A percentile compares a stretch with the other conserved stretches of the same genome.
phyloP scores from a whole-genome alignment of 805 yeast genomes.

The Ogataea naganishii region DNA sequence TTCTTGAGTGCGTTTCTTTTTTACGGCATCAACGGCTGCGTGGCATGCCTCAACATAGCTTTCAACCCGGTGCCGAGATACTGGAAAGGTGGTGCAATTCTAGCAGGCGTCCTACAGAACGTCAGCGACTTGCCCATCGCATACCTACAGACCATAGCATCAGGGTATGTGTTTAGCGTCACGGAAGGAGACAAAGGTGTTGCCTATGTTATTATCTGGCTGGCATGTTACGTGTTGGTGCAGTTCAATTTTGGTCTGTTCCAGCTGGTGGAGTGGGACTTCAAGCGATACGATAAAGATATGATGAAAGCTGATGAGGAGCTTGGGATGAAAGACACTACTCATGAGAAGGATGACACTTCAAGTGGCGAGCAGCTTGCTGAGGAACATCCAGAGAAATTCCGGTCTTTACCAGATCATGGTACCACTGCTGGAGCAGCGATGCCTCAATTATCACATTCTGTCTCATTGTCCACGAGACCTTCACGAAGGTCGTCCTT shows the following conservation, averaged over 20 bases:
- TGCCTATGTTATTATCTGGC: constrained; percentile 50
- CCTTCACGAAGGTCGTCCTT: too few species aligned
- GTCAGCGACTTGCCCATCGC: constrained; percentile 76
- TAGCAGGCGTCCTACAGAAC: constrained; percentile 67
- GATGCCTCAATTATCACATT: too few species aligned
- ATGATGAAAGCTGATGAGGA: constrained; percentile 2
- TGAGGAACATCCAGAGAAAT: too few species aligned
- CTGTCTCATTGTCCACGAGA: too few species aligned
- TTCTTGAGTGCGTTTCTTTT: constrained; percentile 42
- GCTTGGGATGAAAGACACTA: neutral
- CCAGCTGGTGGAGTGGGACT: constrained; percentile 41
- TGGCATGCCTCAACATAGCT: constrained; percentile 29
- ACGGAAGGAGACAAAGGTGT: constrained; percentile 26
- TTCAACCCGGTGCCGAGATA: constrained; percentile 45
- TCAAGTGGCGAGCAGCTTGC: constrained; percentile 1
- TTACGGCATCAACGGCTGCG: constrained; percentile 38
- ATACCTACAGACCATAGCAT: constrained; percentile 55
- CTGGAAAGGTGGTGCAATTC: constrained; percentile 65
- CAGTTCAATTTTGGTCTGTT: constrained; percentile 48
- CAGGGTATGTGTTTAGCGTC: constrained; percentile 27
- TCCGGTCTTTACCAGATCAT: too few species aligned
- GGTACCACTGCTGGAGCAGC: too few species aligned
- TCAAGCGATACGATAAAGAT: constrained; percentile 22
- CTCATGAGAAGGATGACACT: neutral
- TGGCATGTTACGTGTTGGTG: constrained; percentile 40